Base-by-base conservation (phyloP, 352 stramenopile genomes). In the Phytophthora aleatoria region DNA sequence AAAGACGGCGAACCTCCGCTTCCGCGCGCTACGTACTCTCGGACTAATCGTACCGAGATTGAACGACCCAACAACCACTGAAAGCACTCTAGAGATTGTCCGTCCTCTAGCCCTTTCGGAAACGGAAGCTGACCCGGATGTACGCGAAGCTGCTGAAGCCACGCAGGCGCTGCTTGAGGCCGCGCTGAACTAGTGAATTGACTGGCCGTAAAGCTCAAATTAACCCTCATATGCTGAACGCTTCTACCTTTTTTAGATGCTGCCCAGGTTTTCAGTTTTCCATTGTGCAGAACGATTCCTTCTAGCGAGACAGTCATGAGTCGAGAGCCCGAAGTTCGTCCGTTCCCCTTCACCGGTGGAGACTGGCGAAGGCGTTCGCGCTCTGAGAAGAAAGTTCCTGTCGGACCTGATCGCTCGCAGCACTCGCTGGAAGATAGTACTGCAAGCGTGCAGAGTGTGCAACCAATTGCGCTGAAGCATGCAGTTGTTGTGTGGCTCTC, bases 1-100 rank as follows among this genome's bases (percentile, higher is more conserved):
- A 44, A 89, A 84, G 71, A 95, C 84, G 28, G 73, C 84, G 20
- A 95, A 95, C 58, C 60, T 95, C 30, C 86, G 86, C 54, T 95
- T 95, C 69, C 84, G 84, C 12, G 82, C 86, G 52, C 70, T 95
- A 50, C 84, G 86, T 38, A 89, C 86, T 55, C 69, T 95, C 20
- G 75, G 59, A 7, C 62, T 84, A 20, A 69, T 95, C 13, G 83
- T 92, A 4, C 84, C 84, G 7, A 64, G 79, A 33, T 76, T 95
- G 39, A 90, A 91, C 43, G 84, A 93, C 59, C 71, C 68, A 30
- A 70, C 63, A 45, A 88, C 72, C 51, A 91, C 81, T 12, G 70
- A 89, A 67, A 90, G 64, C 64, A 81, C 78, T 65, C 73, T 95
- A 76, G 83, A 91, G 65, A 87, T 91, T 60, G 84, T 95, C 44